phyloP scores from a whole-genome alignment of 208 protist genomes.

The Acanthamoeba lenticulata region DNA sequence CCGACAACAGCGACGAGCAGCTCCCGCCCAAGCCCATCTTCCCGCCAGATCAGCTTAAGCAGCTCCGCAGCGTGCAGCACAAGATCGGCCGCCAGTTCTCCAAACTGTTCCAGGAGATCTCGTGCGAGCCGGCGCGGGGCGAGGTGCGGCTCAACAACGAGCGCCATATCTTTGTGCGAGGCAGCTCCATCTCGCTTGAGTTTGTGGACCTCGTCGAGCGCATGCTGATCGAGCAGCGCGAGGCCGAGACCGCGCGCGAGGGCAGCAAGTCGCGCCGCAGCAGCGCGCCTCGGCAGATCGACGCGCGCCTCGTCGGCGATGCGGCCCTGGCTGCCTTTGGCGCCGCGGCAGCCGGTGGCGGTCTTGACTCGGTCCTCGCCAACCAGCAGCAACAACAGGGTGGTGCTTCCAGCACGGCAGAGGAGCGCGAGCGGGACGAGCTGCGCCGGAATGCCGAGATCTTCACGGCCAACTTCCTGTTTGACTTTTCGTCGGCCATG shows the following conservation, averaged over 20 bases:
- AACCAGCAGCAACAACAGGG: background rate
- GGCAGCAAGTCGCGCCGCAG: too few relatives aligned
- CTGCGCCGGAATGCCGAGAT: background rate
- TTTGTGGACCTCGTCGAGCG: background rate
- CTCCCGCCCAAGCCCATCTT: background rate
- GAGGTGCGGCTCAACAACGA: constrained; percentile 33
- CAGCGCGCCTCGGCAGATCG: too few relatives aligned
- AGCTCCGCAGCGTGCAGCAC: background rate
- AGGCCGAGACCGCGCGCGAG: background rate
- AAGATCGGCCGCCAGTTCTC: background rate
- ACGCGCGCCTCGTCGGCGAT: too few relatives aligned
- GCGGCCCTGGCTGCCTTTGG: too few relatives aligned
- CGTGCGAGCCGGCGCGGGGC: background rate
- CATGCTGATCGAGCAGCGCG: background rate
- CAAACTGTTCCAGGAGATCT: constrained; percentile 4
- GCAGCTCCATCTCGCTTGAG: background rate
- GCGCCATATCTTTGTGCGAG: background rate
- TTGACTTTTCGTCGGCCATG: background rate
- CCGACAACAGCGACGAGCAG: background rate
- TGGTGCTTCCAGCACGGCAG: too few relatives aligned
- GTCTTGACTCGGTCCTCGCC: too few relatives aligned
- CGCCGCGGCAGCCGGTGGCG: too few relatives aligned
- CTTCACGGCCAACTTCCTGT: constrained; percentile 39
- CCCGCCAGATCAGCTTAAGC: background rate
- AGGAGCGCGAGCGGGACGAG: background rate